Percentiles rank a stretch among this genome's conserved stretches.
Evolutionary conservation across 148 eudicot genomes (phyloP).

Genomic region (Drosera capensis): DNA sequence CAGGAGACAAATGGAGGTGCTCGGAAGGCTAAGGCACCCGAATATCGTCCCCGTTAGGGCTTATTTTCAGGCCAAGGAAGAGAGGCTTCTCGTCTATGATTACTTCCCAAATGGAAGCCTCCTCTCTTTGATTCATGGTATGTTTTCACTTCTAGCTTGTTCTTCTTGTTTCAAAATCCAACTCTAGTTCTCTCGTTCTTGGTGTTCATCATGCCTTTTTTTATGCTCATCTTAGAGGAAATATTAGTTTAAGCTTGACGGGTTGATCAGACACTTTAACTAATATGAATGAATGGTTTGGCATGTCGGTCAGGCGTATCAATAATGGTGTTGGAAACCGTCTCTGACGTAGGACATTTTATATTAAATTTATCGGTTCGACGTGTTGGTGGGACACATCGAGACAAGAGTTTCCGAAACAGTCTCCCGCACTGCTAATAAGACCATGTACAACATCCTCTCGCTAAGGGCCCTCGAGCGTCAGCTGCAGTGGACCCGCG

Average conservation of each 20-base stretch:
- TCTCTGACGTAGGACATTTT: too few species aligned
- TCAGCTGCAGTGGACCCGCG: too few species aligned
- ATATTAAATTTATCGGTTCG: too few species aligned
- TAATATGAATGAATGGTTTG: too few species aligned
- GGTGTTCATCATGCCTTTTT: not conserved
- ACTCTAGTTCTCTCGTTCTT: not conserved
- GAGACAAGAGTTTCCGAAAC: too few species aligned
- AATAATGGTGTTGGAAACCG: too few species aligned
- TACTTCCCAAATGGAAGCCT: conserved; percentile 96
- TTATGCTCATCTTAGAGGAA: conserved; percentile 1
- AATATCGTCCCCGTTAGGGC: conserved; percentile 69
- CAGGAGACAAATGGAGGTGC: conserved; percentile 33
- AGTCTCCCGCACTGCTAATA: too few species aligned
- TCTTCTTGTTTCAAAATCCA: not conserved
- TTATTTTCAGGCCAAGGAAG: conserved; percentile 85
- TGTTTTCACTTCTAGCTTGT: not conserved
- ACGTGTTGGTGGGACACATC: too few species aligned
- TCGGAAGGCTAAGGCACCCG: conserved; percentile 54
- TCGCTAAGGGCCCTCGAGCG: too few species aligned
- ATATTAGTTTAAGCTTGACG: not conserved
- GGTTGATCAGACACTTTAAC: too few species aligned
- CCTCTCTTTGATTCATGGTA: conserved; percentile 86
- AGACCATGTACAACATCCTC: too few species aligned
- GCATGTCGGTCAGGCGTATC: too few species aligned
- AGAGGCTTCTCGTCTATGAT: conserved; percentile 72